These are phyloP conservation scores for Gloeophyllum trabeum DNA, from an alignment of 768 basidiomycete species.

Conservation along the genomic window DNA sequence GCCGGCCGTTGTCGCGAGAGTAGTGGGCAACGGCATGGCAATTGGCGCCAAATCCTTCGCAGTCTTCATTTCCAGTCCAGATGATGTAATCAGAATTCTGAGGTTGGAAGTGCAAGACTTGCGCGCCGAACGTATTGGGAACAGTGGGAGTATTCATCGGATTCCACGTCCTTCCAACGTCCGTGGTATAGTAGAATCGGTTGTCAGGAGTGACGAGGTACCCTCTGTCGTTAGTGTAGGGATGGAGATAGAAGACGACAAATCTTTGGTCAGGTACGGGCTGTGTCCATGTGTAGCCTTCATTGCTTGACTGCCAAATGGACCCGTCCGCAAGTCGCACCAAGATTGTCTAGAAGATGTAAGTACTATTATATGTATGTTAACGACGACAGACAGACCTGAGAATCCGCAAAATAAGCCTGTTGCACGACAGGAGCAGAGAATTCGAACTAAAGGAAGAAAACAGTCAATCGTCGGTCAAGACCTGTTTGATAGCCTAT, in stretches of 20 bases:
- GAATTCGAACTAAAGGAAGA: conserved; percentile 50
- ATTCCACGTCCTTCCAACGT: conserved; percentile 70
- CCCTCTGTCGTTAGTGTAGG: conserved; percentile 67
- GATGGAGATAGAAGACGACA: conserved; percentile 82
- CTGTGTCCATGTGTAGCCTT: conserved; percentile 86
- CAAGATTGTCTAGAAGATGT: conserved; percentile 54
- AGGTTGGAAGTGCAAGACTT: conserved; percentile 83
- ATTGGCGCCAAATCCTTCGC: conserved; percentile 30
- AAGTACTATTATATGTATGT: not conserved
- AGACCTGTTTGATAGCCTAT: not conserved
- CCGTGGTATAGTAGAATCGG: conserved; percentile 71
- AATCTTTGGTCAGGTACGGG: conserved; percentile 51
- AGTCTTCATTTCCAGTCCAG: conserved; percentile 76
- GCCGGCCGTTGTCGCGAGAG: conserved; percentile 63
- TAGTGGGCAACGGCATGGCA: conserved; percentile 76
- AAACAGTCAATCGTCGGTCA: conserved; percentile 1
- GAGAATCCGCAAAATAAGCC: conserved; percentile 76
- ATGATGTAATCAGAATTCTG: conserved; percentile 67
- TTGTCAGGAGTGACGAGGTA: conserved; percentile 72
- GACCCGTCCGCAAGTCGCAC: conserved; percentile 65
- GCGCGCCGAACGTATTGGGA: conserved; percentile 71
- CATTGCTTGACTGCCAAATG: conserved; percentile 92
- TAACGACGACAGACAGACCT: conserved; percentile 17
- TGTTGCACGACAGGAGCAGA: conserved; percentile 55
- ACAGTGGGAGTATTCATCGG: conserved; percentile 42